Evolutionary conservation across 495 filamentous ascomycete species (phyloP).

Genomic region (Neurospora sp.): DNA sequence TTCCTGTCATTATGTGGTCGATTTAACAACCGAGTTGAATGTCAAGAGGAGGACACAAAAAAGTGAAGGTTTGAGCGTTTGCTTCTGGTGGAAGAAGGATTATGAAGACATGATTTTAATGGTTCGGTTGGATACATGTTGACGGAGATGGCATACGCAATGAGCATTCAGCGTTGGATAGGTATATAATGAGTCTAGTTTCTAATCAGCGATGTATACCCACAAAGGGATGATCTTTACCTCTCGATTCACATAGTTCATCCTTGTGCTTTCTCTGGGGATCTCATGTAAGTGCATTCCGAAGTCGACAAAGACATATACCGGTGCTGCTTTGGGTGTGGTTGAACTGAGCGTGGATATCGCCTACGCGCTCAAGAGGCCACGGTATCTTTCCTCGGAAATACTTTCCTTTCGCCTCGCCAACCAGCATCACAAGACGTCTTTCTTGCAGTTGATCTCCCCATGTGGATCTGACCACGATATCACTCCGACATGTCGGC

Average conservation of each 20-base stretch:
- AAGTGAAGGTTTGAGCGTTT: background rate
- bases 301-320: background rate
- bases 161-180: background rate
- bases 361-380: background rate
- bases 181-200: background rate
- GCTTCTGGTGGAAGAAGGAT: background rate
- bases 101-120: background rate
- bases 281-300: background rate
- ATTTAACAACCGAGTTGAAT: background rate
- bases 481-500: background rate
- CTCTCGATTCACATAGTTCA: background rate
- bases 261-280: background rate
- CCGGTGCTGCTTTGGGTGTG: background rate
- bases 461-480: background rate
- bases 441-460: background rate
- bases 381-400: background rate
- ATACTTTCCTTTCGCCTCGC: background rate
- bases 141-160: background rate
- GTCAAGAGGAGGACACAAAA: background rate
- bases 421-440: background rate
- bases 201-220: background rate
- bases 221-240: background rate
- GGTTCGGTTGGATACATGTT: background rate
- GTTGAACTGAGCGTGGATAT: background rate
- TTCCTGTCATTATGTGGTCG: too few relatives aligned